Conservation (phyloP, 805 yeast species). For the Wickerhamia fluorescens region DNA sequence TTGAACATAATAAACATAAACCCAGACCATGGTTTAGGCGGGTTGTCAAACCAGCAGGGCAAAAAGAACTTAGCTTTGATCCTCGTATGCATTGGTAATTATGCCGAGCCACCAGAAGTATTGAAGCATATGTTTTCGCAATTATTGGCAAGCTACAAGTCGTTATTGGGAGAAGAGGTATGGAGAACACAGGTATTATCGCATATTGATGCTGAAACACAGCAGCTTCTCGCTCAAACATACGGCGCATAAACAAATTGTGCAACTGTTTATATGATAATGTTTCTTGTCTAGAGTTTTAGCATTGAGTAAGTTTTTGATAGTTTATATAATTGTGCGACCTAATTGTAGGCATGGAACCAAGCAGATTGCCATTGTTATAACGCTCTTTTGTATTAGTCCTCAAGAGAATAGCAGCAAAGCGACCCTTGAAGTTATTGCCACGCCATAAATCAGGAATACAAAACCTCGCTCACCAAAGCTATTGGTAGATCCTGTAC, state of each 20-base stretch:
- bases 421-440: no score
- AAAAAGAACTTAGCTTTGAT: conserved; percentile 45
- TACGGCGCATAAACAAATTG: conserved; percentile 13
- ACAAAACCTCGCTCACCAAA: conserved; percentile 60
- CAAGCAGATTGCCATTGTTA: no score
- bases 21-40: conserved; percentile 54
- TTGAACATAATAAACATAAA: conserved; percentile 56
- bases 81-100: conserved; percentile 52
- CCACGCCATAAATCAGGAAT: no score
- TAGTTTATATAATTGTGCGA: no score
- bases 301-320: no score
- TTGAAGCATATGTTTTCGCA: conserved; percentile 39
- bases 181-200: conserved; percentile 26
- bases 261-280: neutral
- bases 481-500: conserved; percentile 80
- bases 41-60: conserved; percentile 37
- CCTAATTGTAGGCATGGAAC: no score
- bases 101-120: conserved; percentile 42
- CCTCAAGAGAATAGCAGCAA: no score
- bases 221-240: conserved; percentile 12
- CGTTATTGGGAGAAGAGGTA: conserved; percentile 37
- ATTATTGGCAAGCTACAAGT: conserved; percentile 39
- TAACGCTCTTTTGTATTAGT: no score
- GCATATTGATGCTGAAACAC: conserved; percentile 25
- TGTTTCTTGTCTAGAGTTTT: no score